phyloP scores from a whole-genome alignment of 2,329 filamentous ascomycete genomes.

The Massarina eburnea region DNA sequence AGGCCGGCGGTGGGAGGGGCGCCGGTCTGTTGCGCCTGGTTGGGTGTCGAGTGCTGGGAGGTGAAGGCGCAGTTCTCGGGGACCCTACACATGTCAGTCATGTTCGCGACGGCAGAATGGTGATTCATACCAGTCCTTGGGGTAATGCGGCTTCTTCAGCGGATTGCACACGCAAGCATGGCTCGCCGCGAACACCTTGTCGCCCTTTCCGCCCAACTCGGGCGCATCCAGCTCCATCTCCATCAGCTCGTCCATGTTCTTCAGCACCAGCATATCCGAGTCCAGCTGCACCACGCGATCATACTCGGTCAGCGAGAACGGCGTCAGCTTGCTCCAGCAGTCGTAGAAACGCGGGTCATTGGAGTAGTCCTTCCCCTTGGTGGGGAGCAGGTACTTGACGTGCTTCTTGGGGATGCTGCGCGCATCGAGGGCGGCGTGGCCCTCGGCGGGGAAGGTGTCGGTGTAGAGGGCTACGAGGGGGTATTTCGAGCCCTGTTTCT shows the following conservation, averaged over 20 bases:
- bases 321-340: conserved; percentile 84
- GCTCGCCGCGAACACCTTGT: conserved; percentile 75
- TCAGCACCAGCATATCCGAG: conserved; percentile 80
- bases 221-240: conserved; percentile 70
- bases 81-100: conserved; percentile 44
- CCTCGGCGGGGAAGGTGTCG: conserved; percentile 68
- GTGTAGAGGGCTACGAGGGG: conserved; percentile 84
- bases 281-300: conserved; percentile 80
- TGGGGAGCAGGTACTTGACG: conserved; percentile 73
- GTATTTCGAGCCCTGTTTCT: conserved; percentile 65
- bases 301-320: conserved; percentile 77
- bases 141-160: conserved; percentile 75
- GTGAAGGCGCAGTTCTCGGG: conserved; percentile 65
- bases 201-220: conserved; percentile 54
- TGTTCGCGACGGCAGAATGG: neutral
- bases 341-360: conserved; percentile 85
- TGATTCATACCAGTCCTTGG: conserved; percentile 62
- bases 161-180: conserved; percentile 90
- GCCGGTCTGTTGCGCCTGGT: conserved; percentile 55
- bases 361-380: conserved; percentile 65
- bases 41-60: conserved; percentile 55
- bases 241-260: conserved; percentile 94
- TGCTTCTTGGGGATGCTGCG: conserved; percentile 70
- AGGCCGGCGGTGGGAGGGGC: conserved; percentile 54
- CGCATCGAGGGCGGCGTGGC: conserved; percentile 67